Percentiles rank a stretch among this genome's conserved stretches.
Conservation (phyloP, 768 basidiomycete genomes). For the Leccinum boreale region DNA sequence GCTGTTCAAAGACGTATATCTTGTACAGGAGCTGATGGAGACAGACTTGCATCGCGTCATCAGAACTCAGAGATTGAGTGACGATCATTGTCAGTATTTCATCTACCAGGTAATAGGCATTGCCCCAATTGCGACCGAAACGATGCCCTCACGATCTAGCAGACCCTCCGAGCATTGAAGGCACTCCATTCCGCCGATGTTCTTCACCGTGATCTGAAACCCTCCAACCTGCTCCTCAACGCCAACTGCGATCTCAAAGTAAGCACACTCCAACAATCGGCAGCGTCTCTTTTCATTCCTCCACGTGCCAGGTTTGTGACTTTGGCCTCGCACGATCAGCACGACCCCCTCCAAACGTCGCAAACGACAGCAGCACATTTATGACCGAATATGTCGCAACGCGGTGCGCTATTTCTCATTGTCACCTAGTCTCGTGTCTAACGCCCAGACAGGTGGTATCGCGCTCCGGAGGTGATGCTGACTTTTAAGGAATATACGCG, state of each 20-base stretch:
- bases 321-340: constrained; percentile 85
- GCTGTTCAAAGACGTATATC: constrained; percentile 82
- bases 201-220: constrained; percentile 93
- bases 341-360: constrained; percentile 68
- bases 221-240: constrained; percentile 92
- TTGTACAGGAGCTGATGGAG: constrained; percentile 78
- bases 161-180: constrained; percentile 88
- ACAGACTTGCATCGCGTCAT: constrained; percentile 97
- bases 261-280: constrained; percentile 14
- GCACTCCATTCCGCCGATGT: constrained; percentile 94
- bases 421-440: neutral
- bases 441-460: constrained; percentile 71
- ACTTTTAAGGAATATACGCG: constrained; percentile 95
- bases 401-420: constrained; percentile 42
- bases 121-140: neutral
- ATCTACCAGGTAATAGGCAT: constrained; percentile 74
- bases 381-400: constrained; percentile 97
- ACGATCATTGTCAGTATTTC: constrained; percentile 97
- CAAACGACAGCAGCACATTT: constrained; percentile 73
- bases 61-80: constrained; percentile 87
- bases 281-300: neutral
- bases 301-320: constrained; percentile 61
- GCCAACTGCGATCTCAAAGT: constrained; percentile 97
- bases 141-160: constrained; percentile 1
- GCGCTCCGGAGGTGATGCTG: constrained; percentile 97